Base-by-base conservation (phyloP, 495 filamentous ascomycete species). In the Penicillium samsonianum region DNA sequence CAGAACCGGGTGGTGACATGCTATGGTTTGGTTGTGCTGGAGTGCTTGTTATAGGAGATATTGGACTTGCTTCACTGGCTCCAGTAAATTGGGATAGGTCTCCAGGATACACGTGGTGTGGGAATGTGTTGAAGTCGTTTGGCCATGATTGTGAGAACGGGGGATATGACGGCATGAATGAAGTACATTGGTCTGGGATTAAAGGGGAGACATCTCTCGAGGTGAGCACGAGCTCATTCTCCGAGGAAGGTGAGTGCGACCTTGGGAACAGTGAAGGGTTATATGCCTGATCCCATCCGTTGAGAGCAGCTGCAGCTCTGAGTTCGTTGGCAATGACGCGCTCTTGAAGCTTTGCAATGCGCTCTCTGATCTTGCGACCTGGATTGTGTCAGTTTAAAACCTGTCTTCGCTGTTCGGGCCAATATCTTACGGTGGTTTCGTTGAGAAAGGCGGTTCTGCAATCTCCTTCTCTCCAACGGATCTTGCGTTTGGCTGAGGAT, bases 271-370 rank as follows among this genome's bases (percentile, higher is more conserved):
- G 48, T 4, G 55, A 46, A 16, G 62, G 19, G 2, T 45, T 38
- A 23, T 61, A 67, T 14, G 47, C 22, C 11, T 68, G 64, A 31
- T 62, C 59, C 73, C 71, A 76, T 22, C 69, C 68, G 35, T 72
- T 66, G 3, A 73, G 60, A 16, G 55, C 66, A 2, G 72, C 72
- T 5, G 68, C 68, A 1, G 72, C 72, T 51, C 69, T 58, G 0
- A 77, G 69, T 50, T 77, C 74, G 51, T 70, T 77, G 26, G 72
- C 74, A 19, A 77, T 71, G 9, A 77, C 74, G 4, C 72, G 74
- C 42, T 77, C 74, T 58, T 77, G 74, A 3, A 77, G 71, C 43
- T 75, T 77, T 25, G 74, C 72, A 49, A 77, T 75, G 9, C 74
- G 71, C 28, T 77, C 74, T 31, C 74, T 65, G 43, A 74, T 74